Base-by-base conservation (phyloP, 2,329 filamentous ascomycete species). In the Monosporascus cannonballus region DNA sequence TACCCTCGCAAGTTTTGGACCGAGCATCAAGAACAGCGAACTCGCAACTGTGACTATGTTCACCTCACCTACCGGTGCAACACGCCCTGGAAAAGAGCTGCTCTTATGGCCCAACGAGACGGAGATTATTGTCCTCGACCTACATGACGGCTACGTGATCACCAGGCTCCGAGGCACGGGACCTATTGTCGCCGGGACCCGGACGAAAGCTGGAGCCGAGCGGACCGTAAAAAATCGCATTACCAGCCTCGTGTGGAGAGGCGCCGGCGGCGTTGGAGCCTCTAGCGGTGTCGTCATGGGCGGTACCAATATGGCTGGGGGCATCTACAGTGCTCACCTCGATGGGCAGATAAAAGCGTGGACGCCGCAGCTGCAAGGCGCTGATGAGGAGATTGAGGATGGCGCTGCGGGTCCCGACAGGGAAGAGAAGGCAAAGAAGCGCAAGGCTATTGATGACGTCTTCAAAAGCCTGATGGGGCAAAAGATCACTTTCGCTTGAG, bases 1-100 rank as follows among this genome's bases (percentile, higher is more conserved):
- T 68, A 95, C 89, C 0, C 81, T 96, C 6, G 89, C 88, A 0
- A 92, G 87, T 67, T 97, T 96, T 65, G 91, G 91, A 0, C 89
- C 92, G 1, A 78, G 85, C 27, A 78, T 96, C 41, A 86, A 85
- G 47, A 96, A 96, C 67, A 78, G 73, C 59, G 84, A 80, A 60
- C 74, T 86, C 5, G 80, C 79, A 20, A 84, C 78, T 54, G 73
- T 81, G 20, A 77, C 75, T 46, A 82, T 90, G 53, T 71, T 90
- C 51, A 69, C 85, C 8, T 76, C 84, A 1, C 90, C 91, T 0
- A 75, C 74, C 1, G 74, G 79, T 7, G 65, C 86, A 25, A 80
- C 80, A 3, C 69, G 73, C 4, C 71, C 78, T 0, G 77, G 78
- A 0, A 76, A 81, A 37, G 86, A 92, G 55, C 70, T 89, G 3